These are phyloP conservation scores for Candida gorgasii DNA, from an alignment of 805 yeast genomes.

Conservation along the genomic window DNA sequence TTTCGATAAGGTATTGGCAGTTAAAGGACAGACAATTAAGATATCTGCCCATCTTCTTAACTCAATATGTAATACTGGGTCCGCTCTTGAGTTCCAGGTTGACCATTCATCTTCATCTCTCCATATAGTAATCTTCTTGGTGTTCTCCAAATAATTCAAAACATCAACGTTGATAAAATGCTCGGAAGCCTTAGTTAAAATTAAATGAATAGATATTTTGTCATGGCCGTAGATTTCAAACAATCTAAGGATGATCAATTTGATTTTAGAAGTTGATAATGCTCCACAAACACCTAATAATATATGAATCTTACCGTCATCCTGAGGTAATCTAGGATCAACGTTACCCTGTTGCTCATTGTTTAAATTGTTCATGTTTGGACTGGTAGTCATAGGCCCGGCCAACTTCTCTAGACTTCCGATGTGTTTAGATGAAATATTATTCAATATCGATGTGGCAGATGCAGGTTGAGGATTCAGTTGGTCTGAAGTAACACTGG, in stretches of 20 bases:
- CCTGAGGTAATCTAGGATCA: constrained; percentile 52
- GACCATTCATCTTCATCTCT: constrained; percentile 60
- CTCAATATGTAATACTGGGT: constrained; percentile 94
- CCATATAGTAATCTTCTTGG: constrained; percentile 52
- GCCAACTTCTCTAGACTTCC: constrained; percentile 15
- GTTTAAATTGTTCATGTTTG: constrained; percentile 4
- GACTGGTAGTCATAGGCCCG: constrained; percentile 10
- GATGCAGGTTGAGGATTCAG: constrained; percentile 7
- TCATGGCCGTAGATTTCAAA: constrained; percentile 53
- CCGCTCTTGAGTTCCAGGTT: constrained; percentile 79
- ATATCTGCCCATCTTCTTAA: constrained; percentile 96
- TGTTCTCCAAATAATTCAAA: constrained; percentile 36
- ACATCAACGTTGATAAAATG: constrained; percentile 51
- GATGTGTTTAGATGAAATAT: constrained; percentile 5
- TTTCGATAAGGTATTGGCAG: constrained; percentile 90
- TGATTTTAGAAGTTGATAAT: constrained; percentile 50
- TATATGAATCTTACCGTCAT: constrained; percentile 58
- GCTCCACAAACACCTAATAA: constrained; percentile 63
- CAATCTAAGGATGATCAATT: constrained; percentile 51
- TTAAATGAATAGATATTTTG: constrained; percentile 53
- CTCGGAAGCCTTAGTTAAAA: constrained; percentile 55
- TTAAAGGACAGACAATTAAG: constrained; percentile 87
- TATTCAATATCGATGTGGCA: background rate
- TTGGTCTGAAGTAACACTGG: constrained; percentile 25
- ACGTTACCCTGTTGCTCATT: constrained; percentile 48